Evolutionary conservation across 805 yeast genomes (phyloP).

Genomic region (Suhomyces prunicola): DNA sequence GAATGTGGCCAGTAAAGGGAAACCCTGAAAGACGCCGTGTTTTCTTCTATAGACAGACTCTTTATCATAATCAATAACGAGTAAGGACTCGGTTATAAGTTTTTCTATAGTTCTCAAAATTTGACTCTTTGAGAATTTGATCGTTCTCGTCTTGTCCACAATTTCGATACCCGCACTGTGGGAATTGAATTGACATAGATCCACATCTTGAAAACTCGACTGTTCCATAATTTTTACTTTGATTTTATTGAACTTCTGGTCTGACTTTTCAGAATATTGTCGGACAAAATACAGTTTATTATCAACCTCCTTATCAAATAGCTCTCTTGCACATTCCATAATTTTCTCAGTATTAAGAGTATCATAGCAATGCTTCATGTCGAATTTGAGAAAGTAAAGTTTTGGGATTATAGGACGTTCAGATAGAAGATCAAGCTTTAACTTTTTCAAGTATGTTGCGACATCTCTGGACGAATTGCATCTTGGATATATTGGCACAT

Average conservation of each 20-base stretch:
- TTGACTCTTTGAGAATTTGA: constrained; percentile 39
- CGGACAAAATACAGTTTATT: constrained; percentile 20
- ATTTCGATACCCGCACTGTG: constrained; percentile 9
- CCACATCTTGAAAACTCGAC: constrained; percentile 12
- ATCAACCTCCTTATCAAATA: constrained; percentile 22
- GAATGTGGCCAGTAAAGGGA: constrained; percentile 67
- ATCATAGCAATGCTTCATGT: constrained; percentile 75
- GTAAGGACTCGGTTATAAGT: constrained; percentile 54
- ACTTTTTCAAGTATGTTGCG: constrained; percentile 35
- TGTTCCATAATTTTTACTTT: constrained; percentile 12
- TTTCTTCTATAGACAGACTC: constrained; percentile 44
- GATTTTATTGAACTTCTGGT: not conserved
- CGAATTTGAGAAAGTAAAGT: constrained; percentile 65
- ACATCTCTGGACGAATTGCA: constrained; percentile 47
- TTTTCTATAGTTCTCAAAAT: constrained; percentile 43
- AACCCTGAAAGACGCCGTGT: constrained; percentile 82
- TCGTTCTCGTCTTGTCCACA: constrained; percentile 29
- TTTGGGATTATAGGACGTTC: constrained; percentile 2
- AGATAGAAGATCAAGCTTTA: constrained; percentile 21
- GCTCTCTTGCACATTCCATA: constrained; percentile 26
- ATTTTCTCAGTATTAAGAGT: constrained; percentile 52
- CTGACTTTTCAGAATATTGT: constrained; percentile 10
- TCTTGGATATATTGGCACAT: constrained; percentile 20
- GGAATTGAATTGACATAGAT: constrained; percentile 6
- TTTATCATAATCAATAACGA: constrained; percentile 34